phyloP scores from a whole-genome alignment of 2,329 filamentous ascomycete genomes.

The Penicillium janthinellum region DNA sequence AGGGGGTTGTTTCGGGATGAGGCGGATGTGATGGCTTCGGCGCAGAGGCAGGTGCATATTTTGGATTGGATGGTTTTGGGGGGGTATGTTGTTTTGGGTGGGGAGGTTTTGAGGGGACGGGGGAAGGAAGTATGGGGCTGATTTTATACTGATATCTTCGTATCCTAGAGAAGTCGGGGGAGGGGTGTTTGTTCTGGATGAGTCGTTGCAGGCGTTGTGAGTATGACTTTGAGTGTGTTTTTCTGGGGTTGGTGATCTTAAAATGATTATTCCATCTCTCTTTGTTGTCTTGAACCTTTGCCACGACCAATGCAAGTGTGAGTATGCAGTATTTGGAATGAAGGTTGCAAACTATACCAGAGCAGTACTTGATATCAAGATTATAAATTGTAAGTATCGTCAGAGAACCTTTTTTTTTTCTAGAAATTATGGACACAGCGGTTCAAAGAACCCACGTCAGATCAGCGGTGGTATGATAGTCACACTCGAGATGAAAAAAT shows the following conservation, averaged over 20 bases:
- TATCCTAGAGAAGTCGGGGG: background rate
- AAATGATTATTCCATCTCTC: background rate
- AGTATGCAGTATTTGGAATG: too few species aligned
- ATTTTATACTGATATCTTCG: background rate
- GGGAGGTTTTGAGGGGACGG: constrained; percentile 1
- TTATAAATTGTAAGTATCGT: background rate
- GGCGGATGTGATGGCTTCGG: constrained; percentile 3
- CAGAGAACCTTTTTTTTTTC: background rate
- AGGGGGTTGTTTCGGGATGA: background rate
- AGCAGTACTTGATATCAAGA: background rate
- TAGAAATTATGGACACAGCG: background rate
- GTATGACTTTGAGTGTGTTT: background rate
- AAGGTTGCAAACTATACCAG: too few species aligned
- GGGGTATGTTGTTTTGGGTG: constrained; percentile 3
- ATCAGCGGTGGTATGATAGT: background rate
- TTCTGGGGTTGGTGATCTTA: background rate
- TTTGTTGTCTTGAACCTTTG: background rate
- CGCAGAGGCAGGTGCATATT: constrained; percentile 4
- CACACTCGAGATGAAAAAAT: background rate
- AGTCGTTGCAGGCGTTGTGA: background rate
- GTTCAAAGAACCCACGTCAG: background rate
- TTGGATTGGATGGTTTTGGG: constrained; percentile 5
- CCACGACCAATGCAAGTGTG: too few species aligned
- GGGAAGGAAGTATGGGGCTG: background rate
- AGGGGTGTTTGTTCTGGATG: background rate